Percentiles rank a stretch among this genome's conserved stretches.
Evolutionary conservation across 1,284 basidiomycete genomes (phyloP).

Genomic region (Fomitopsis palustris): DNA sequence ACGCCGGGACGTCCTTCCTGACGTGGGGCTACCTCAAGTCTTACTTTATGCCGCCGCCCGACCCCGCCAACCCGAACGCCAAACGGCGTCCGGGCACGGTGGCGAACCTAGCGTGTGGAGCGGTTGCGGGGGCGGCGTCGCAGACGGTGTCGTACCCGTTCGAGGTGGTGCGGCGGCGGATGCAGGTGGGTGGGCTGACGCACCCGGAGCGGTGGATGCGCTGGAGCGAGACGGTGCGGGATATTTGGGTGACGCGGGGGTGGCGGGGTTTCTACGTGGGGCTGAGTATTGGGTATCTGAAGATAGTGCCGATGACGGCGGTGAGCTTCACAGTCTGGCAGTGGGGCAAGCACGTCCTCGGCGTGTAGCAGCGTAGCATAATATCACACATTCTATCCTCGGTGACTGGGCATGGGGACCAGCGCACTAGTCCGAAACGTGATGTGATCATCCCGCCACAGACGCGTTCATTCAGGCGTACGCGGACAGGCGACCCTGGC

Average conservation of each 20-base stretch:
- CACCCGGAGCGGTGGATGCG: slow-evolving; percentile 75
- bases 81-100: slow-evolving; percentile 37
- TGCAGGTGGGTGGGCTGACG: slow-evolving; percentile 93
- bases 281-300: slow-evolving; percentile 90
- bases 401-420: too few relatives aligned
- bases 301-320: slow-evolving; percentile 97
- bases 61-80: slow-evolving; percentile 21
- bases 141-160: slow-evolving; percentile 97
- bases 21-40: slow-evolving; percentile 85
- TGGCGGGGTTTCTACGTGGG: slow-evolving; percentile 94
- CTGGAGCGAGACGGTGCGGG: slow-evolving; percentile 73
- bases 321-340: slow-evolving; percentile 81
- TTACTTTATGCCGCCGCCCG: slow-evolving; percentile 47
- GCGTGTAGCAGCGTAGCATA: slow-evolving; percentile 26
- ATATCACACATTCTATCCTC: too few relatives aligned
- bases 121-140: slow-evolving; percentile 83
- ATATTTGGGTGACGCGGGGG: slow-evolving; percentile 70
- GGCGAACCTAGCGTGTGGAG: slow-evolving; percentile 79
- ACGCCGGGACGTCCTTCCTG: slow-evolving; percentile 95
- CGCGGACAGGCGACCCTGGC: too few relatives aligned
- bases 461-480: too few relatives aligned
- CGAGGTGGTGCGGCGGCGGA: slow-evolving; percentile 89
- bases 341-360: slow-evolving; percentile 59
- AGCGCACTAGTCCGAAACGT: too few relatives aligned
- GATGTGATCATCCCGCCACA: too few relatives aligned